Percentiles rank a stretch among this genome's conserved stretches.
Evolutionary conservation across 129 eudicot species (phyloP).

Genomic region (Smallanthus sonchifolius): DNA sequence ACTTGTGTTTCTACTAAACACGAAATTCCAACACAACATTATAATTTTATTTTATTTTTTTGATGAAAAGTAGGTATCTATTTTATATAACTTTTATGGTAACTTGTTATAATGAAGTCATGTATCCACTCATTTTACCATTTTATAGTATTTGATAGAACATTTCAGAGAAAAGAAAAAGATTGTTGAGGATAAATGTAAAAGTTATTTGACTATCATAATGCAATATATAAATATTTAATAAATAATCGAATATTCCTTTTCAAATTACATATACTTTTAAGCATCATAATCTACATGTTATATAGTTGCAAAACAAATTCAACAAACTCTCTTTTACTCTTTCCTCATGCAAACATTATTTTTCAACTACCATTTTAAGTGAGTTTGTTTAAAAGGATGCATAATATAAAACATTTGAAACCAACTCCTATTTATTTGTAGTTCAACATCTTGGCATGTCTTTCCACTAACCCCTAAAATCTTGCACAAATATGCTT

Average conservation of each 20-base stretch:
- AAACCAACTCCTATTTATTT: constrained; percentile 31
- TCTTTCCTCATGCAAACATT: constrained; percentile 30
- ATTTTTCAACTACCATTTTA: constrained; percentile 28
- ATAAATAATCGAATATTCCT: background rate
- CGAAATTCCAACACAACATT: no score
- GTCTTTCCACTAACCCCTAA: constrained; percentile 19
- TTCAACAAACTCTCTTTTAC: constrained; percentile 22
- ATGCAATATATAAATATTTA: background rate
- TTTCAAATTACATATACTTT: background rate
- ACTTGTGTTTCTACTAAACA: no score
- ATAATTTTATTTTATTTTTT: no score
- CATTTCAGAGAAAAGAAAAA: background rate
- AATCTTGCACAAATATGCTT: constrained; percentile 27
- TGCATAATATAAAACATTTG: constrained; percentile 12
- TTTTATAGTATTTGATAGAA: background rate
- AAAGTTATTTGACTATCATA: background rate
- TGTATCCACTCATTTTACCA: background rate
- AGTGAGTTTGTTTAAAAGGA: background rate
- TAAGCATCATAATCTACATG: background rate
- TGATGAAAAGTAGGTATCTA: background rate
- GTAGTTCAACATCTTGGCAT: constrained; percentile 47
- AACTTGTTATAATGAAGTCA: no score
- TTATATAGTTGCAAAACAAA: background rate
- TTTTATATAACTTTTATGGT: no score
- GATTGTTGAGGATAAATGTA: background rate